These are phyloP conservation scores for Xylariaceae sp. DNA, from an alignment of 2,329 filamentous ascomycete species.

Conservation along the genomic window DNA sequence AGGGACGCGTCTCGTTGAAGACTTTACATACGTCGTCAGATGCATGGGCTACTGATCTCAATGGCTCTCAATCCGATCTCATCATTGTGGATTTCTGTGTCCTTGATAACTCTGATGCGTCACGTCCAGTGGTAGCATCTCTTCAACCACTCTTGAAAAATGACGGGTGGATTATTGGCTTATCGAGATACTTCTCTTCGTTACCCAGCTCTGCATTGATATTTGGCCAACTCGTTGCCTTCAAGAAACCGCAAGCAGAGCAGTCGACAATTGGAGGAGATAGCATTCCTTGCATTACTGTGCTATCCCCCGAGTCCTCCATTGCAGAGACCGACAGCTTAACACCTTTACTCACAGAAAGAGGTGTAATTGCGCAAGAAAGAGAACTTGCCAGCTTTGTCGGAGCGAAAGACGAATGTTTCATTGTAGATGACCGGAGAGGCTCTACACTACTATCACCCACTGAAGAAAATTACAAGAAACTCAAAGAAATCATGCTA, in stretches of 20 bases:
- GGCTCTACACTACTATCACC: conserved; percentile 14
- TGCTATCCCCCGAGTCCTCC: conserved; percentile 5
- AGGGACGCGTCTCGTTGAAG: conserved; percentile 6
- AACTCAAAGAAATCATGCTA: conserved; percentile 15
- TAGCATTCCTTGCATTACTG: neutral
- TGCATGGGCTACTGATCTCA: conserved; percentile 5
- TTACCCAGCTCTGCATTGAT: conserved; percentile 4
- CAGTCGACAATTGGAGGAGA: neutral
- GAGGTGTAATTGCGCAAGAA: conserved; percentile 5
- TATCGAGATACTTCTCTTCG: conserved; percentile 5
- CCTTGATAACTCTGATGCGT: neutral
- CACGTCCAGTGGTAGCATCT: neutral
- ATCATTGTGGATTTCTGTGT: conserved; percentile 9
- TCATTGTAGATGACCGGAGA: conserved; percentile 19
- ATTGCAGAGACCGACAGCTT: conserved; percentile 1
- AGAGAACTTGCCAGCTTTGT: conserved; percentile 7
- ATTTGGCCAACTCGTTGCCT: conserved; percentile 11
- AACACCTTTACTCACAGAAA: too few species aligned
- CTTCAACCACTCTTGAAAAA: conserved; percentile 5
- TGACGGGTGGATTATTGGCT: conserved; percentile 18
- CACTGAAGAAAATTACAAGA: conserved; percentile 9
- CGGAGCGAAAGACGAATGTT: conserved; percentile 2
- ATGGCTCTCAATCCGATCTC: conserved; percentile 8
- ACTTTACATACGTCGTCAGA: neutral
- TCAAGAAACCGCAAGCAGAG: neutral